A percentile compares a stretch with the other conserved stretches of the same genome.
phyloP scores from a whole-genome alignment of 768 basidiomycete species.

The Dendrothele bispora region DNA sequence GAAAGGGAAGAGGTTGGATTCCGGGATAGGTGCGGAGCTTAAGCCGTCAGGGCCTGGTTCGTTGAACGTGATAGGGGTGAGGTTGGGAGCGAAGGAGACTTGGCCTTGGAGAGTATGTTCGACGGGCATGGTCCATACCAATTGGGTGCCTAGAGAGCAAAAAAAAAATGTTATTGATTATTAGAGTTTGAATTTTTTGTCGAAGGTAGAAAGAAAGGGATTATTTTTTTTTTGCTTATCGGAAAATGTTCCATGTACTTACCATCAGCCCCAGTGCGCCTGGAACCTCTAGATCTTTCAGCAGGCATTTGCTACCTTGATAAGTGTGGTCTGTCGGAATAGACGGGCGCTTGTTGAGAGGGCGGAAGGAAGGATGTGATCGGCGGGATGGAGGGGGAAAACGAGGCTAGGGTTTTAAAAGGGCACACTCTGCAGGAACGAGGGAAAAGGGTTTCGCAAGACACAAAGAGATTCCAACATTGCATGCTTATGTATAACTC shows the following conservation, averaged over 20 bases:
- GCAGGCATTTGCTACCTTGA: conserved; percentile 41
- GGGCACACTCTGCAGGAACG: conserved; percentile 2
- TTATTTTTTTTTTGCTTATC: too few relatives aligned
- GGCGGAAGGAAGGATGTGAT: conserved; percentile 1
- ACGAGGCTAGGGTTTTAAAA: background rate
- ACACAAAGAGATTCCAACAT: too few relatives aligned
- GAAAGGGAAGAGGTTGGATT: conserved; percentile 62
- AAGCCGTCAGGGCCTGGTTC: conserved; percentile 42
- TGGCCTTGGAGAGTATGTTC: conserved; percentile 35
- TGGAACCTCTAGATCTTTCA: conserved; percentile 41
- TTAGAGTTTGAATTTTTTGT: conserved; percentile 7
- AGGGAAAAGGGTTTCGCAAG: conserved; percentile 9
- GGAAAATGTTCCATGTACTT: conserved; percentile 12
- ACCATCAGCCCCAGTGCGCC: conserved; percentile 36
- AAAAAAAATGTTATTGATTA: conserved; percentile 2
- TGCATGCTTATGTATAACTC: too few relatives aligned
- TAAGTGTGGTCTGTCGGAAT: background rate
- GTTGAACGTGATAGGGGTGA: conserved; percentile 59
- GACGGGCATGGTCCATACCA: conserved; percentile 46
- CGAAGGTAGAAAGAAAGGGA: background rate
- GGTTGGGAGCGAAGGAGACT: conserved; percentile 57
- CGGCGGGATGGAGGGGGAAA: conserved; percentile 4
- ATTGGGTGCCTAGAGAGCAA: conserved; percentile 32
- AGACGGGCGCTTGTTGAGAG: conserved; percentile 4
- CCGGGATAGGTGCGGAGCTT: conserved; percentile 24